Evolutionary conservation across 257 asterid genomes (phyloP), one percentile per base, ranked within the genome.

Genomic region (Scutellaria minor): DNA sequence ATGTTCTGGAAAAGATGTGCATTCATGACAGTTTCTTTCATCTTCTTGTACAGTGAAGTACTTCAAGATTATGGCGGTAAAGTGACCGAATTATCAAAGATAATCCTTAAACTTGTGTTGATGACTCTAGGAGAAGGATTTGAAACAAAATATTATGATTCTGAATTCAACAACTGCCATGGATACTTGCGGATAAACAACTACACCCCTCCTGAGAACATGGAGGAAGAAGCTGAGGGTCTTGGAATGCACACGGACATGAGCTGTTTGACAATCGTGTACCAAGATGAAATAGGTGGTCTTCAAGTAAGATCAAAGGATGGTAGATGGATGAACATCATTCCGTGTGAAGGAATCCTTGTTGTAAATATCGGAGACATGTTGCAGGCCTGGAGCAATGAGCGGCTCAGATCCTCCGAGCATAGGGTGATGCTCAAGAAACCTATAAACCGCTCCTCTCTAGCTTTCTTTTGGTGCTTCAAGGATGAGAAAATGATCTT

Each of bases 341-440:
- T 67, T 7, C 93, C 89, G 12, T 69, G 82, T 63, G 91, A 87
- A 72, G 93, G 78, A 27, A 87, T 82, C 53, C 81, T 89, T 4
- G 96, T 90, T 5, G 94, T 90, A 0, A 87, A 90, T 50, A 80
- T 90, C 13, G 96, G 96, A 6, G 94, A 90, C 74, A 75, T 89
- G 85, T 53, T 89, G 42, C 92, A 89, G 79, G 94, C 96, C 1
- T 90, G 96, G 96, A 90, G 94, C 83, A 90, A 86, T 41, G 90
- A 76, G 4, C 77, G 73, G 42, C 74, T 89, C 6, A 77, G 90
- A 58, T 90, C 96, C 7, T 90, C 94, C 37, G 87, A 90, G 76
- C 96, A 90, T n/a, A 66, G 95, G 66, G 96, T 90, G 24, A 77
- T 90, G 54, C 50, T 90, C 48, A 80, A 58, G 77, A 79, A 82